A percentile compares a stretch with the other conserved stretches of the same genome.
phyloP scores from a whole-genome alignment of 441 rosid genomes.

The Monsonia emarginata region DNA sequence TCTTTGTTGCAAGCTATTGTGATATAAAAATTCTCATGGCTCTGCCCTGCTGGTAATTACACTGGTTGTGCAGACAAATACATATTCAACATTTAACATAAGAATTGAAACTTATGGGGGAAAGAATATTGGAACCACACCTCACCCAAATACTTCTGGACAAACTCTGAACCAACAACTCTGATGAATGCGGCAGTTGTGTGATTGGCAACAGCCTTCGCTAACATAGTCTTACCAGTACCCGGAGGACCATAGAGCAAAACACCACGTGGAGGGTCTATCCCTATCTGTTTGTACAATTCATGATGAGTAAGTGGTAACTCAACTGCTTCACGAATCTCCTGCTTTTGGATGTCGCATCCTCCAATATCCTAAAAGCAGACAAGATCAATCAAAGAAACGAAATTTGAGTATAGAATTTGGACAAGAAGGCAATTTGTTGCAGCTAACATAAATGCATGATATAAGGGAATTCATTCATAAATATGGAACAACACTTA shows the following conservation, averaged over 20 bases:
- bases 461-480: too few relatives aligned
- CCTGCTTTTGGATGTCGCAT: constrained; percentile 97
- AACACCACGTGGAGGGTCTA: constrained; percentile 97
- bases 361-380: constrained; percentile 86
- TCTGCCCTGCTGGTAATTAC: too few relatives aligned
- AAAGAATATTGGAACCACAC: constrained; percentile 25
- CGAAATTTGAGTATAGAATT: not conserved
- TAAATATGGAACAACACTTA: too few relatives aligned
- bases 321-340: constrained; percentile 98
- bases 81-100: too few relatives aligned
- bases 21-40: too few relatives aligned
- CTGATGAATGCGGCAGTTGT: constrained; percentile 96
- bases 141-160: constrained; percentile 98
- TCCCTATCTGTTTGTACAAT: constrained; percentile 89
- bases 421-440: not conserved
- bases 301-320: constrained; percentile 92
- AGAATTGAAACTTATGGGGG: too few relatives aligned
- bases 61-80: too few relatives aligned
- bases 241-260: constrained; percentile 97
- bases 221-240: constrained; percentile 97
- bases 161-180: constrained; percentile 99
- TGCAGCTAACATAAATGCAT: too few relatives aligned
- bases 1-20: too few relatives aligned
- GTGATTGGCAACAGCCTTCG: constrained; percentile 96
- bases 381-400: not conserved